Evolutionary conservation across 768 basidiomycete genomes (phyloP), one percentile per base, ranked within the genome.

Genomic region (Phaffia tasmanica): DNA sequence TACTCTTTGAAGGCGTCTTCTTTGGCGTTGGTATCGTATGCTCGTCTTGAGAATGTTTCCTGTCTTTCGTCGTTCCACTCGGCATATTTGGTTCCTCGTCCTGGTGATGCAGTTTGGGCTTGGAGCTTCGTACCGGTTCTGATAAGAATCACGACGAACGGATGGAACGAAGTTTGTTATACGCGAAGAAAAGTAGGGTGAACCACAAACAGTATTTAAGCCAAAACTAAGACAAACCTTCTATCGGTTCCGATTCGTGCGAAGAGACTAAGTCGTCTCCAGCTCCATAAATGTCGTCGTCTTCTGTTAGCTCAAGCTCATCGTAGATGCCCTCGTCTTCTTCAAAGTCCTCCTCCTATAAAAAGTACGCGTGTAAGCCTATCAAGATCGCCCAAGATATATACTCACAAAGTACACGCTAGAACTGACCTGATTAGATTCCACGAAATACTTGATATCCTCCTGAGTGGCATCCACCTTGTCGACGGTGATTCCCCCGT

Each of bases 271-370:
- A 84, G 59, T 91, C 88, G 61, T 85, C 68, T 63, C 82, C 83
- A 53, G 88, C 79, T 64, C 88, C 74, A 74, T 92, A 91, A 74
- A 88, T 87, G 79, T 91, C 91, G 74, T 98, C 94, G 76, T 95
- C 91, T 74, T 95, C 94, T 72, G 95, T 89, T 56, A 99, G 86
- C 72, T 89, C 89, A 69, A 99, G 88, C 19, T 98, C 95, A 72
- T 98, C 95, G 73, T 99, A 99, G 60, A 99, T 88, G 57, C 89
- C 92, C 75, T 92, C 88, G 73, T 98, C 90, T 75, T 94, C 93
- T 67, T 98, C 92, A 76, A 95, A 99, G 72, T 89, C 87, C 72
- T 98, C 95, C 63, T 94, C 91, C 95, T 98, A 75, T 50, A 23
- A 59, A 18, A 21, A 18, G 7, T 16, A 29, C 48, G 47, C 5